Evolutionary conservation across 2,329 filamentous ascomycete species (phyloP), one percentile per base, ranked within the genome.

Genomic region (Neofusicoccum parvum): DNA sequence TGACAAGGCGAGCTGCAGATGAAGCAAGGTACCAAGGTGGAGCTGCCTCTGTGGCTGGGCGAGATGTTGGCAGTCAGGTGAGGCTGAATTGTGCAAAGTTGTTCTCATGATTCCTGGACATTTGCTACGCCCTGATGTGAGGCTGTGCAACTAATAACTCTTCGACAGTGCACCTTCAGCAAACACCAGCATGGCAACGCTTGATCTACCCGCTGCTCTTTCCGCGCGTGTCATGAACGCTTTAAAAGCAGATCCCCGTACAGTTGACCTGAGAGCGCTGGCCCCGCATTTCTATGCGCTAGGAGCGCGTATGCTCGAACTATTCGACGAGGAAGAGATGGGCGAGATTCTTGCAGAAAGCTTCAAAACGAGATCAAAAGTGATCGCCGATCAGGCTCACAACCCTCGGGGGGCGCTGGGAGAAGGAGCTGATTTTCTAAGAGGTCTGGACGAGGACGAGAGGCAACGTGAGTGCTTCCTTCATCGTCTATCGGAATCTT

Each of bases 41-140:
- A 90, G 68, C 88, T 98, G 0, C 95, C 95, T 1, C 85, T 98
- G 70, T 99, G 95, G 95, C 88, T 99, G 12, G 93, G 91, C 70
- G 92, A 97, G 78, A 94, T 97, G 86, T 90, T 99, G 62, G 92
- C 92, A 36, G 86, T 96, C 50, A 88, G 81, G 82, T 84, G 76
- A 70, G 73, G 45, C 59, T 54, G 36, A 11, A 48, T 17, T 15
- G 53, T 27, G 20, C 46, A 60, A 10, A 34, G 48, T 2, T 43
- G 39, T 62, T n/a, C 56, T 5, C 11, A 32, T 32, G 67, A 34
- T 45, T 34, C 17, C 23, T 23, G 39, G 6, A 3, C 32, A 11
- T 10, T 34, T 10, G 6, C 41, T 39, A 51, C 56, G 34, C 32
- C 45, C 34, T 23, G n/a, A 5, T 45, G 23, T 27, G 39, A 45